Percentiles rank a stretch among this genome's conserved stretches.
Conservation (phyloP, 768 basidiomycete species). For the Tricholoma furcatifolium region DNA sequence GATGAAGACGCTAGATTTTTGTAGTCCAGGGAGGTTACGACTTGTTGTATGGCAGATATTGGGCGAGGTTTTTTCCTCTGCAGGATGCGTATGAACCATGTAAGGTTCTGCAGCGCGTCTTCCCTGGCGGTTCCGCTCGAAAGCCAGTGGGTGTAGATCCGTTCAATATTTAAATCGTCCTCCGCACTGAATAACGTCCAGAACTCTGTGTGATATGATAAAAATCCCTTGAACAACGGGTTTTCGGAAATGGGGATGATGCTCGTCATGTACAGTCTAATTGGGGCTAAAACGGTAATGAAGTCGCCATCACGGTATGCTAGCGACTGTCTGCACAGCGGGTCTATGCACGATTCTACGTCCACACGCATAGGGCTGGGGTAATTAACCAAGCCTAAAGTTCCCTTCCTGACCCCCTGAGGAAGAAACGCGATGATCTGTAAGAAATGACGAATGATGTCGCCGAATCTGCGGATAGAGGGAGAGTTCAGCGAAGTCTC, state of each 20-base stretch:
- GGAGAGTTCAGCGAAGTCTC: conserved; percentile 9
- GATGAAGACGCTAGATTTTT: not conserved
- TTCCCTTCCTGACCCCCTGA: conserved; percentile 8
- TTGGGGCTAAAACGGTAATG: conserved; percentile 13
- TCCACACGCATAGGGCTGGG: no score
- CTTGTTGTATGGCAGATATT: not conserved
- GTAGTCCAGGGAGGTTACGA: not conserved
- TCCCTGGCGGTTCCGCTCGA: not conserved
- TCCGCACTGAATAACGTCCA: not conserved
- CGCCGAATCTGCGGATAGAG: conserved; percentile 3
- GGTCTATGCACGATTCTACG: not conserved
- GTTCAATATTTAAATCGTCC: conserved; percentile 8
- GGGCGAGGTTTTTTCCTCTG: not conserved
- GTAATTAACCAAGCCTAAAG: no score
- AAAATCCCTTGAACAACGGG: not conserved
- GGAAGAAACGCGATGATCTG: no score
- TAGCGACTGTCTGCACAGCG: conserved; percentile 7
- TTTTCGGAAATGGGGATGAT: not conserved
- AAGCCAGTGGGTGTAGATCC: conserved; percentile 1
- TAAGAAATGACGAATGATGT: not conserved
- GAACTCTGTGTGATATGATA: not conserved
- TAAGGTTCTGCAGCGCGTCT: not conserved
- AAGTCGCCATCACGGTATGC: conserved; percentile 5
- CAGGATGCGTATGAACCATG: no score
- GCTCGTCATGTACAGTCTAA: conserved; percentile 8